phyloP scores from a whole-genome alignment of 192 early-diverging fungal species.

The Backusella tuberculispora region DNA sequence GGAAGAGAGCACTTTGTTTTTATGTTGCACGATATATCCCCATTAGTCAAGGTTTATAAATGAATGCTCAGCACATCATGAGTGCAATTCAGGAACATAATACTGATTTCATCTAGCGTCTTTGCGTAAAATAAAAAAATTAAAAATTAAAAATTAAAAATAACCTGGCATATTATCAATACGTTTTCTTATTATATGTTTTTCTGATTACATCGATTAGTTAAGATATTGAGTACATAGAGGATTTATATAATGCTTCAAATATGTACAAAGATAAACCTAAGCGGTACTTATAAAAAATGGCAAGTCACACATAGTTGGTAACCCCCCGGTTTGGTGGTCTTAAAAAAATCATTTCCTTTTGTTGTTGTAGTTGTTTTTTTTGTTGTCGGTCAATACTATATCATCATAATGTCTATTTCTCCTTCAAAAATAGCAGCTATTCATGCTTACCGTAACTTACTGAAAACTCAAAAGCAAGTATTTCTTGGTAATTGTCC shows the following conservation, averaged over 20 bases:
- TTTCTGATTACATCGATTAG: too few relatives aligned
- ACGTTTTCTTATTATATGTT: too few relatives aligned
- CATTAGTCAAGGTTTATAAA: background rate
- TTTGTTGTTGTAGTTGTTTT: background rate
- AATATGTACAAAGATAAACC: too few relatives aligned
- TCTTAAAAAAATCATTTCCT: background rate
- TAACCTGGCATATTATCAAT: too few relatives aligned
- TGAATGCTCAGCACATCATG: background rate
- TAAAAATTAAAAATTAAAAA: too few relatives aligned
- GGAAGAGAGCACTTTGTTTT: background rate
- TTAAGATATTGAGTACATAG: too few relatives aligned
- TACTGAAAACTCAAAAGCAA: conserved; percentile 35
- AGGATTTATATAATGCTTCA: too few relatives aligned
- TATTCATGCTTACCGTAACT: conserved; percentile 33
- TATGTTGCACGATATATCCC: too few relatives aligned
- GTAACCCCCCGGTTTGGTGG: background rate
- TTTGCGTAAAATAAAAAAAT: too few relatives aligned
- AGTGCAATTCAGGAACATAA: background rate
- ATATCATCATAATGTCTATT: background rate
- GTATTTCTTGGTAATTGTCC: conserved; percentile 33
- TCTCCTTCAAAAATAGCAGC: conserved; percentile 34
- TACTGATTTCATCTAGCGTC: too few relatives aligned
- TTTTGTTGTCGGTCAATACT: background rate
- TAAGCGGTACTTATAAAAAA: too few relatives aligned
- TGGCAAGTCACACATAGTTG: conserved; percentile 6